Evolutionary conservation across 2,329 filamentous ascomycete species (phyloP).

Genomic region (Akanthomyces uredinophilus): DNA sequence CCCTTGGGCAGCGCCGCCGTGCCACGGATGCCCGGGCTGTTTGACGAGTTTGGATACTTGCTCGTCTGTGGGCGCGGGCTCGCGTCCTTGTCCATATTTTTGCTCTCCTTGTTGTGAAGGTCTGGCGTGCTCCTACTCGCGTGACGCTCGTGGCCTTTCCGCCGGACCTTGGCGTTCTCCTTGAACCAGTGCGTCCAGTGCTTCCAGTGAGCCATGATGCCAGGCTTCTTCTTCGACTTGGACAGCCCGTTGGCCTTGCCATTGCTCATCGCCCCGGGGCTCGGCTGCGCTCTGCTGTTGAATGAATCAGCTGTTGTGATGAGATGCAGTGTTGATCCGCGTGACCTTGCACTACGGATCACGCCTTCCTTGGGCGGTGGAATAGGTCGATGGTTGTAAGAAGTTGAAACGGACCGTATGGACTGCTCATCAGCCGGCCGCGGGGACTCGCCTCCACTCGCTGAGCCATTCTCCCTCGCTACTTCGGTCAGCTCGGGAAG

Average conservation of each 20-base stretch:
- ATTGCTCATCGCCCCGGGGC: constrained; percentile 23
- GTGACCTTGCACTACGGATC: constrained; percentile 62
- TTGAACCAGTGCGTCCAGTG: constrained; percentile 61
- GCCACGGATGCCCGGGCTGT: constrained; percentile 27
- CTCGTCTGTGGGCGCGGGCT: constrained; percentile 57
- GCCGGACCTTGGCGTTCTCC: constrained; percentile 52
- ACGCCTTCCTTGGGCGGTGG: constrained; percentile 82
- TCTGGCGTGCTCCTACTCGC: constrained; percentile 57
- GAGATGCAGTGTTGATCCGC: constrained; percentile 81
- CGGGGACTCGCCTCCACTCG: constrained; percentile 38
- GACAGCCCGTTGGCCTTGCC: constrained; percentile 25
- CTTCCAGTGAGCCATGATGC: constrained; percentile 57
- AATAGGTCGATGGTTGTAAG: constrained; percentile 66
- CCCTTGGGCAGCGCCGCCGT: constrained; percentile 46
- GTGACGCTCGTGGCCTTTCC: constrained; percentile 43
- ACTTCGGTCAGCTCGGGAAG: constrained; percentile 71
- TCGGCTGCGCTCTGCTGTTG: constrained; percentile 25
- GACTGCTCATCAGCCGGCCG: constrained; percentile 74
- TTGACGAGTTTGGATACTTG: constrained; percentile 44
- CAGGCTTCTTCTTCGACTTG: constrained; percentile 52
- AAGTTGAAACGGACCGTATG: constrained; percentile 70
- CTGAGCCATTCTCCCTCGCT: constrained; percentile 37
- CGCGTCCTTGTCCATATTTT: constrained; percentile 43
- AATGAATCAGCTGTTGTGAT: constrained; percentile 61
- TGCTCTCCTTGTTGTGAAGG: constrained; percentile 45